Percentiles rank a stretch among this genome's conserved stretches.
Evolutionary conservation across 2,329 filamentous ascomycete species (phyloP).

Genomic region (Xylaria multiplex): DNA sequence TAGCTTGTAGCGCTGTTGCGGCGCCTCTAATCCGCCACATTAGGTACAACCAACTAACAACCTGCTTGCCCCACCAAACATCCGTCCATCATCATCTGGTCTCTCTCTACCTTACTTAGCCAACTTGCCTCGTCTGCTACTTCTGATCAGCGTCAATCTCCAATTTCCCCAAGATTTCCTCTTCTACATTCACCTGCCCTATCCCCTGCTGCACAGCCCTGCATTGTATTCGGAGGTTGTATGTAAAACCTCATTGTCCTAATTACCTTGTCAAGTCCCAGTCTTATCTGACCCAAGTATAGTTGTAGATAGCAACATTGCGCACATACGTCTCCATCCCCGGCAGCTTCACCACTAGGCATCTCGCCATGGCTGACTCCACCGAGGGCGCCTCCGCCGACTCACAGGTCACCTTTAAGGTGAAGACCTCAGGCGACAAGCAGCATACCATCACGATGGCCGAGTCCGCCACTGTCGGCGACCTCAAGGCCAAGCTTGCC

Average conservation of each 20-base stretch:
- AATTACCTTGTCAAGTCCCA: not conserved
- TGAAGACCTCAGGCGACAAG: constrained; percentile 94
- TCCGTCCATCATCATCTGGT: constrained; percentile 19
- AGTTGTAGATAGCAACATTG: constrained; percentile 1
- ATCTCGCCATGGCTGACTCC: constrained; percentile 71
- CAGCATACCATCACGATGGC: constrained; percentile 85
- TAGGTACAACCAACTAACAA: not conserved
- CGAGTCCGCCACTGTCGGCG: constrained; percentile 78
- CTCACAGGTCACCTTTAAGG: constrained; percentile 89
- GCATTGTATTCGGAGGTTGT: not conserved
- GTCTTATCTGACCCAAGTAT: constrained; percentile 3
- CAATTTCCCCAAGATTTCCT: not conserved
- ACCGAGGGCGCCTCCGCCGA: constrained; percentile 67
- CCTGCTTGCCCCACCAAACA: constrained; percentile 16
- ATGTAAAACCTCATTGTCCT: not conserved
- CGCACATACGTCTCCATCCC: constrained; percentile 12
- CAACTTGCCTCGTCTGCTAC: not conserved
- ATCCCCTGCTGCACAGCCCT: not conserved
- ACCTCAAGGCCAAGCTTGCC: constrained; percentile 90
- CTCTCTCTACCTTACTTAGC: not conserved
- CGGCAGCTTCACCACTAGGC: constrained; percentile 4
- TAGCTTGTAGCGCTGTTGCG: not conserved
- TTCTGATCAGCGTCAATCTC: not conserved
- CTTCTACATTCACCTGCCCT: not conserved
- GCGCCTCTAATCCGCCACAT: constrained; percentile 9